Base-by-base conservation (phyloP, 2,329 filamentous ascomycete species). In the Colletotrichum sublineola region DNA sequence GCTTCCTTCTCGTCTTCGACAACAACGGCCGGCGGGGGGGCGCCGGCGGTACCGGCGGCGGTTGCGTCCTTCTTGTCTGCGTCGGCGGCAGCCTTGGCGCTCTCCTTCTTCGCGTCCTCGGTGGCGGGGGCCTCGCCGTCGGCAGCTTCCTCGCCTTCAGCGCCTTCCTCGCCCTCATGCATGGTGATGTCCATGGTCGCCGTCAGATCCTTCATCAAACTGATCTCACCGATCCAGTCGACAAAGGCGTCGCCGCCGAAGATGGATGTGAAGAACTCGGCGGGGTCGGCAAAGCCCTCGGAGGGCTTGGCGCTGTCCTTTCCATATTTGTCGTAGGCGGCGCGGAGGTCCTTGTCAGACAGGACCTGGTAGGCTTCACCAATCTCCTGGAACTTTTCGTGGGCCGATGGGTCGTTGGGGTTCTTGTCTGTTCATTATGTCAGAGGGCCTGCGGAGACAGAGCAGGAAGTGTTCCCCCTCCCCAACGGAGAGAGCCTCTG, bases 151-250 rank as follows among this genome's bases (percentile, higher is more conserved):
- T 84, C 85, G 20, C 88, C 86, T 6, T 87, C 88, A 48, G 87
- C 85, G 74, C 92, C 90, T 76, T 93, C 92, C 77, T 94, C 94
- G 81, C 91, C 90, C 73, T 91, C 91, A 68, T 93, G 88, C 91
- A 95, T 96, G 29, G 94, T 95, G 76, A 99, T 98, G 79, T 99
- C 96, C 96, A 99, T 98, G 56, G 95, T 97, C 79, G 95, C 94
- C 24, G 96, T 98, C 67, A 99, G 88, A 79, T 99, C 96, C 86
- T 98, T 98, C 94, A 99, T 98, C 70, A 99, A 90, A 63, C 94
- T 96, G 77, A 99, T 97, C 87, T 99, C 96, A 76, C 96, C 96
- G 79, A 99, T 98, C 87, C 96, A 94, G 85, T 99, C 96, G 73
- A 93, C 87, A 79, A 99, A 99, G 15, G 96, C 95, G 78, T 98